Percentiles rank a stretch among this genome's conserved stretches.
Conservation (phyloP, 352 stramenopile genomes). For the Phytophthora kernoviae region DNA sequence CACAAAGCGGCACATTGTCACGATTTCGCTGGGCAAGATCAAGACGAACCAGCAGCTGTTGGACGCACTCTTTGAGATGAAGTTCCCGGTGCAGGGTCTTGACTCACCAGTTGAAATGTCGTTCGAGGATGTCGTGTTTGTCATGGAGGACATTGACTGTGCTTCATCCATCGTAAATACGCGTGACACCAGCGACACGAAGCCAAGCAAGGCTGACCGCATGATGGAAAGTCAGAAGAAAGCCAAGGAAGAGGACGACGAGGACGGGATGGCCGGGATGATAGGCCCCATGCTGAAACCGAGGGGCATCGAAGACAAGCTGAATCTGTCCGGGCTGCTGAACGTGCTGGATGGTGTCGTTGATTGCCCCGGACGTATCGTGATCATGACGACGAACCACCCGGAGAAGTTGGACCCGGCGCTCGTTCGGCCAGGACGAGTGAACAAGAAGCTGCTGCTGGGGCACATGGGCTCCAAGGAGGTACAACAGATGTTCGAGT, state of each 20-base stretch:
- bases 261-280: conserved; percentile 12
- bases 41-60: conserved; percentile 84
- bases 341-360: conserved; percentile 93
- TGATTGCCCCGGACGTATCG: conserved; percentile 87
- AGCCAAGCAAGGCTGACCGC: conserved; percentile 21
- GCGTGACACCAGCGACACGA: conserved; percentile 31
- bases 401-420: conserved; percentile 93
- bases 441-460: conserved; percentile 89
- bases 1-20: conserved; percentile 79
- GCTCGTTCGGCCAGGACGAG: conserved; percentile 88
- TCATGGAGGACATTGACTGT: conserved; percentile 92
- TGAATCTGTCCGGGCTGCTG: conserved; percentile 85
- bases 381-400: conserved; percentile 95
- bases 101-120: conserved; percentile 68
- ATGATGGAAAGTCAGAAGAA: conserved; percentile 34
- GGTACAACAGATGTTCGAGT: conserved; percentile 71
- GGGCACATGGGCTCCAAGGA: conserved; percentile 57
- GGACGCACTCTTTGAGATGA: conserved; percentile 82
- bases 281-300: conserved; percentile 36
- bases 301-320: conserved; percentile 47
- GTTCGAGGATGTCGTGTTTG: conserved; percentile 90
- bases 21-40: conserved; percentile 76
- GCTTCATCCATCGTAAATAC: conserved; percentile 78
- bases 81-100: conserved; percentile 61
- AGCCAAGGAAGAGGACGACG: conserved; percentile 13